phyloP scores from a whole-genome alignment of 257 asterid genomes.

The Asclepias syriaca region DNA sequence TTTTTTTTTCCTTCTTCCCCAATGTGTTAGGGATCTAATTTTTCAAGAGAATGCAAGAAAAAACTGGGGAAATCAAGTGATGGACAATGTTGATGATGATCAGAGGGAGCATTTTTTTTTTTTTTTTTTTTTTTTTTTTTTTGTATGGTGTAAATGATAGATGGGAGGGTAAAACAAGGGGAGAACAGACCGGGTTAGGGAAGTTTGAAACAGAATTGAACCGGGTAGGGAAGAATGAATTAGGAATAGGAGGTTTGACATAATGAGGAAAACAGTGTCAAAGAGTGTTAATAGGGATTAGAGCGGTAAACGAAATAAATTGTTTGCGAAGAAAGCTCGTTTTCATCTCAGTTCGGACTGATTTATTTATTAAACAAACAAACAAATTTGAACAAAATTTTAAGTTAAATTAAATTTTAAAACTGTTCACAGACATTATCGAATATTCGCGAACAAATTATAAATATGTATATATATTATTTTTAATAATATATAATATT shows the following conservation, averaged over 20 bases:
- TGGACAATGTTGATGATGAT: neutral
- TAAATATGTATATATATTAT: too few species aligned
- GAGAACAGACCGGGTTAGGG: slow-evolving; percentile 17
- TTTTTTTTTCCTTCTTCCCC: too few species aligned
- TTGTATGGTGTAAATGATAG: neutral
- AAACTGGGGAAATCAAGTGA: slow-evolving; percentile 7
- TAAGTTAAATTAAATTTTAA: too few species aligned
- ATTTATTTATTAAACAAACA: too few species aligned
- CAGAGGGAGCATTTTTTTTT: neutral
- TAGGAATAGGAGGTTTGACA: neutral
- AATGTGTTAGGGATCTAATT: neutral
- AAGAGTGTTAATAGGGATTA: slow-evolving; percentile 29
- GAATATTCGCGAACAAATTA: too few species aligned
- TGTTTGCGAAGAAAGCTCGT: too few species aligned
- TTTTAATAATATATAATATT: too few species aligned
- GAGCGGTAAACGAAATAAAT: too few species aligned
- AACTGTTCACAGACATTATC: too few species aligned
- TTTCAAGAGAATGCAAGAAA: neutral
- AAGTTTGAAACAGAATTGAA: slow-evolving; percentile 24
- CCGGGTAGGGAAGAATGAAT: slow-evolving; percentile 14
- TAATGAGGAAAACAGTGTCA: slow-evolving; percentile 12
- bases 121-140: too few species aligned
- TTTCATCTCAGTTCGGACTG: too few species aligned
- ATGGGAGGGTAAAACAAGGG: neutral
- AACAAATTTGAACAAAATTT: too few species aligned